These are phyloP conservation scores for Chenopodium berlandieri DNA, from an alignment of 148 eudicot genomes.

Conservation along the genomic window DNA sequence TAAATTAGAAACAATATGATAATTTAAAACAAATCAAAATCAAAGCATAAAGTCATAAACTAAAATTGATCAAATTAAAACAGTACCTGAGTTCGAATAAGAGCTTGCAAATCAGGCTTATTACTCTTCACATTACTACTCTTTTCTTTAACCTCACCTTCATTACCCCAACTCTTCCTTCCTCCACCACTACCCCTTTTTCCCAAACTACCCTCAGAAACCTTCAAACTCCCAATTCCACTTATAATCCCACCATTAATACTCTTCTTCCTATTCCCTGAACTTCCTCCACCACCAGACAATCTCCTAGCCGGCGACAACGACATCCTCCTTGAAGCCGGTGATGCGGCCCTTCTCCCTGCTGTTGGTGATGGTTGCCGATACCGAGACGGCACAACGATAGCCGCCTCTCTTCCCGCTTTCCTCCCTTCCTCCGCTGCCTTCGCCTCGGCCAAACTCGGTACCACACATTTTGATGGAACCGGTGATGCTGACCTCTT, in stretches of 20 bases:
- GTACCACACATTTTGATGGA: constrained; percentile 88
- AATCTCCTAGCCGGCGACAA: constrained; percentile 83
- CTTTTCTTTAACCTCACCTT: constrained; percentile 23
- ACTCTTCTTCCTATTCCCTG: constrained; percentile 69
- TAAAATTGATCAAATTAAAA: not conserved
- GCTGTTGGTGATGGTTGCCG: constrained; percentile 83
- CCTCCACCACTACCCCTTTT: constrained; percentile 31
- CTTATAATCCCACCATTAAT: constrained; percentile 44
- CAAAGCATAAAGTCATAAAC: not conserved
- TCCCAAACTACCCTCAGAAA: constrained; percentile 36
- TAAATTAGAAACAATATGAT: too few relatives aligned
- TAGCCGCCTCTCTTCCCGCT: constrained; percentile 61
- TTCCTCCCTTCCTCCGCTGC: constrained; percentile 69
- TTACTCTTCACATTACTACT: constrained; percentile 22
- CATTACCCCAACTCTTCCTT: constrained; percentile 23
- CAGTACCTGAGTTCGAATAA: constrained; percentile 85
- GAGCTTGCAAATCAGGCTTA: constrained; percentile 69
- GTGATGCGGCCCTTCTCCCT: constrained; percentile 58
- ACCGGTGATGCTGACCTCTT: constrained; percentile 90
- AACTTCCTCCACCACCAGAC: constrained; percentile 55
- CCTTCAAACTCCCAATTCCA: constrained; percentile 68
- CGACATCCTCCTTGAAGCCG: constrained; percentile 75
- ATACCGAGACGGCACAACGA: constrained; percentile 88
- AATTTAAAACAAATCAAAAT: not conserved
- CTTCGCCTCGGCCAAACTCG: constrained; percentile 67